Evolutionary conservation across 108 stramenopile genomes (phyloP).

Genomic region (Cyclotella sp.): DNA sequence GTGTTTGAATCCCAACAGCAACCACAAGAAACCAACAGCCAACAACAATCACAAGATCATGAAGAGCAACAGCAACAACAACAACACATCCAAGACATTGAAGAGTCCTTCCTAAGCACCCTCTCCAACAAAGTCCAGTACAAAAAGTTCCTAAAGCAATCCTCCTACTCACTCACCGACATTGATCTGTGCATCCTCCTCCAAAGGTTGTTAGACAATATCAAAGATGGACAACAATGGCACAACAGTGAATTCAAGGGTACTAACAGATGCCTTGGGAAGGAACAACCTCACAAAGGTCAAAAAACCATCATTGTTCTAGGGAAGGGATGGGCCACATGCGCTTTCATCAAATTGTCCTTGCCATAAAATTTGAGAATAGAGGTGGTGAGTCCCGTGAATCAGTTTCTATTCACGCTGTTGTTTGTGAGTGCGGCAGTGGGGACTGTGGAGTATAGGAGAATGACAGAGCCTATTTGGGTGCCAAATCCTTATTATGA

Average conservation of each 20-base stretch:
- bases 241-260: too few species aligned
- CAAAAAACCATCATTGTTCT: constrained; percentile 55
- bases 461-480: constrained; percentile 75
- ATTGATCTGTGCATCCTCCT: too few species aligned
- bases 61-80: constrained; percentile 34
- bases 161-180: too few species aligned
- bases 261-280: too few species aligned
- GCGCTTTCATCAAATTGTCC: constrained; percentile 70
- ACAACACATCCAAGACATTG: too few species aligned
- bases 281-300: too few species aligned
- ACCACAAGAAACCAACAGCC: too few species aligned
- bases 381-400: constrained; percentile 67
- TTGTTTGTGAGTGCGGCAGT: constrained; percentile 72
- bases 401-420: constrained; percentile 85
- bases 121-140: too few species aligned
- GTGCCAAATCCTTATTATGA: constrained; percentile 49
- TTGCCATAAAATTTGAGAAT: constrained; percentile 62
- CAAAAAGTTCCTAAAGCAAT: constrained; percentile 44
- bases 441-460: constrained; percentile 74
- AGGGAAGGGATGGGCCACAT: constrained; percentile 66
- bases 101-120: constrained; percentile 40
- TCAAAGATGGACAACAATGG: constrained; percentile 24
- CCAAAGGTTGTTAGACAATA: too few species aligned
- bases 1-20: too few species aligned
- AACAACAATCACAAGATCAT: neutral